phyloP scores from a whole-genome alignment of 441 rosid species.

The Euphorbia neoarborescens region DNA sequence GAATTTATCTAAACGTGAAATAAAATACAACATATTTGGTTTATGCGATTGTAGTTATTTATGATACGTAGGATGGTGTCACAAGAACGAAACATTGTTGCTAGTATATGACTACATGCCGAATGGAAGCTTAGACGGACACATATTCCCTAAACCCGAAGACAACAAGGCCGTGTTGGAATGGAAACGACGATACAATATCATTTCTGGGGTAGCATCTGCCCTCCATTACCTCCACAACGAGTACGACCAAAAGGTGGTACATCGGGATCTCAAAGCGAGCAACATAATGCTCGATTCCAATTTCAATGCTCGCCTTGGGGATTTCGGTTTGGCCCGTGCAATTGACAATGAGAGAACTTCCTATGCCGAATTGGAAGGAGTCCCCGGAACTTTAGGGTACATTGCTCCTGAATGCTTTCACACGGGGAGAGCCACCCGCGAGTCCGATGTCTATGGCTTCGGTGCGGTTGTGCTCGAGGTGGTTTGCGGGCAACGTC shows the following conservation, averaged over 20 bases:
- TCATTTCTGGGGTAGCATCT: slow-evolving; percentile 41
- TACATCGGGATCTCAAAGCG: slow-evolving; percentile 53
- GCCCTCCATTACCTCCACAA: slow-evolving; percentile 51
- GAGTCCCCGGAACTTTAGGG: slow-evolving; percentile 41
- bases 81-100: slow-evolving; percentile 38
- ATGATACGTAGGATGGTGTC: slow-evolving; percentile 39
- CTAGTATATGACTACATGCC: slow-evolving; percentile 51
- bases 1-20: too few species aligned
- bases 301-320: slow-evolving; percentile 40
- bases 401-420: slow-evolving; percentile 49
- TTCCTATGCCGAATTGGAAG: slow-evolving; percentile 40
- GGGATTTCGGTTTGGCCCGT: slow-evolving; percentile 44
- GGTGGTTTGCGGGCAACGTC: slow-evolving; percentile 39
- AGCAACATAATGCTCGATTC: slow-evolving; percentile 49
- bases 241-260: slow-evolving; percentile 45
- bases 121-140: slow-evolving; percentile 45
- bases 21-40: background rate
- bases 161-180: slow-evolving; percentile 15
- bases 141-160: slow-evolving; percentile 31
- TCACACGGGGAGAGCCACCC: slow-evolving; percentile 39
- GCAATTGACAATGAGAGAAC: slow-evolving; percentile 38
- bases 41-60: background rate
- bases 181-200: slow-evolving; percentile 37
- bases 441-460: slow-evolving; percentile 46
- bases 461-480: slow-evolving; percentile 46